Base-by-base conservation (phyloP, 192 early-diverging fungal genomes). In the Entomortierella chlamydospora region DNA sequence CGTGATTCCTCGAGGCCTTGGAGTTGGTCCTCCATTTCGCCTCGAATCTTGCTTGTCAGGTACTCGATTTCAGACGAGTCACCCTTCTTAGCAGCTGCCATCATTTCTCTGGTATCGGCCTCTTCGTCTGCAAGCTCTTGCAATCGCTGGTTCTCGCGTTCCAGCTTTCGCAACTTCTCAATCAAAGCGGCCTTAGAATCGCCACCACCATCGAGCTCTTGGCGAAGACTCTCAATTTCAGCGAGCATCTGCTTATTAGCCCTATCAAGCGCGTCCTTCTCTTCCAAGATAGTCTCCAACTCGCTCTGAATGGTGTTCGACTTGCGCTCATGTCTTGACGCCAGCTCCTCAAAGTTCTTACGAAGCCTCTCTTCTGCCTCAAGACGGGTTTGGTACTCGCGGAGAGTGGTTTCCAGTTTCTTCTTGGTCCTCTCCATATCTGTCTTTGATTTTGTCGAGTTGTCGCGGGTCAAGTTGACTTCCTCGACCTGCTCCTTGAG, bases 1-100 rank as follows among this genome's bases (percentile, higher is more conserved):
- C 93, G 90, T 15, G 93, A 93, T 63, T 93, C 93, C 77, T 96
- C 95, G 2, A 95, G 84, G 49, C 90, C 90, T 28, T 90, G 91
- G 50, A 96, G 80, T 42, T 88, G 90, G 61, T 87, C 91, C 50
- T 93, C 93, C 47, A 89, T 83, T 52, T 95, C 93, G 0, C 87
- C 80, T 50, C 87, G 74, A n/a, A 90, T 84, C 68, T 84, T 87
- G 58, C 69, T 83, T 25, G 89, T 83, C 15, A 92, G 62, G 20
- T 85, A 71, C 33, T 91, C 90, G 7, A 89, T 60, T 33, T 92
- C 90, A 0, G 71, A 81, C 3, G 85, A 72, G 39, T 73, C 73
- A 22, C 68, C 81, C 61, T 83, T 83, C 58, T 86, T 82, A 63
- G 86, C 87, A 17, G 85, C 73, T 61, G 87, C 87, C 51, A 93